phyloP scores from a whole-genome alignment of 768 basidiomycete species.

The Panellus pusillus region DNA sequence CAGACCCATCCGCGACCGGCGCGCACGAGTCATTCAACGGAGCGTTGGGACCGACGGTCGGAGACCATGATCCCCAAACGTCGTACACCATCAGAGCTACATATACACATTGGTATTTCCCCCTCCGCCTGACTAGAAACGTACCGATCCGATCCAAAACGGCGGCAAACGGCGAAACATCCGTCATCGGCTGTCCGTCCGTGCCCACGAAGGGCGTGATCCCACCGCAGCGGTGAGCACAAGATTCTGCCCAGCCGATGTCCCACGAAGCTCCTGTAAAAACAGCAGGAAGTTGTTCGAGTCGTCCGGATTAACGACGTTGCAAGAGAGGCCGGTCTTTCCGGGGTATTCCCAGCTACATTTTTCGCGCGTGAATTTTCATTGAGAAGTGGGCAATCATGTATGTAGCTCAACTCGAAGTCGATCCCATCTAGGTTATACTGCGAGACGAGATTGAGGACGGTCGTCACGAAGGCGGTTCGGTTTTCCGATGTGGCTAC shows the following conservation, averaged over 20 bases:
- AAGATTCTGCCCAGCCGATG: constrained; percentile 52
- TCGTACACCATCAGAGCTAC: constrained; percentile 68
- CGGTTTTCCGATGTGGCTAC: constrained; percentile 57
- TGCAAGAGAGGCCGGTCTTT: constrained; percentile 66
- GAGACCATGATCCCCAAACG: constrained; percentile 52
- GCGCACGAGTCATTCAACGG: constrained; percentile 82
- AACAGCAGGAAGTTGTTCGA: constrained; percentile 78
- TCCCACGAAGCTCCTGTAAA: constrained; percentile 65
- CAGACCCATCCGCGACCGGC: constrained; percentile 63
- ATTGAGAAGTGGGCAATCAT: too few relatives aligned
- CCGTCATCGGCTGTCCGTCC: constrained; percentile 52
- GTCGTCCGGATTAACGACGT: constrained; percentile 61
- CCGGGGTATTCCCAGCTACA: constrained; percentile 86
- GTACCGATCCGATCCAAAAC: constrained; percentile 71
- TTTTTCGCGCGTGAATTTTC: too few relatives aligned
- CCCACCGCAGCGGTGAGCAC: constrained; percentile 72
- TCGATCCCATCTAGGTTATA: constrained; percentile 66
- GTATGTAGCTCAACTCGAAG: constrained; percentile 55
- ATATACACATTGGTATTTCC: too few relatives aligned
- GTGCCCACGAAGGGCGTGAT: constrained; percentile 64
- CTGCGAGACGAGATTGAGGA: constrained; percentile 45
- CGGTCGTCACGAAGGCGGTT: constrained; percentile 55
- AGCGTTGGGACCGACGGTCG: constrained; percentile 71
- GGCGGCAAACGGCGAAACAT: constrained; percentile 66
- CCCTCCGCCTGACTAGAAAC: constrained; percentile 22